phyloP scores from a whole-genome alignment of 2,329 filamentous ascomycete genomes.

The Madurella fahalii region DNA sequence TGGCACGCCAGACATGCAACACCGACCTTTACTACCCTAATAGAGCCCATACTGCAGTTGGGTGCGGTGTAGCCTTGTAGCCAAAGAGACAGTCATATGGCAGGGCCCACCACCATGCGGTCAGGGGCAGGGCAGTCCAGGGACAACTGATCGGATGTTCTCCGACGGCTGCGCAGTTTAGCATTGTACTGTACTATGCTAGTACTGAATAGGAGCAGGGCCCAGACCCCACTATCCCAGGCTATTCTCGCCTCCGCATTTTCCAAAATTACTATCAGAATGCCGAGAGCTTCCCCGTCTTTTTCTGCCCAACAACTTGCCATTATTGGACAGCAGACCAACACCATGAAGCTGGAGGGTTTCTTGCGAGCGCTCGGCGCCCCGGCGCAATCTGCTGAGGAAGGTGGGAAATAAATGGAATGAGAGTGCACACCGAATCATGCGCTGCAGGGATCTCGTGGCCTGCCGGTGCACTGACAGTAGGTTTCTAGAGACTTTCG shows the following conservation, averaged over 20 bases:
- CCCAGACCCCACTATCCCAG: slow-evolving; percentile 1
- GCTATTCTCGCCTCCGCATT: slow-evolving; percentile 8
- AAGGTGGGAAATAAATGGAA: slow-evolving; percentile 21
- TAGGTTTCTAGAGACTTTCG: slow-evolving; percentile 65
- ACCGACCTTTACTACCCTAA: too few species aligned
- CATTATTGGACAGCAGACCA: background rate
- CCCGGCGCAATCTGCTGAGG: slow-evolving; percentile 20
- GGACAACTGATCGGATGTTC: too few species aligned
- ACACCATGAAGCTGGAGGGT: slow-evolving; percentile 16
- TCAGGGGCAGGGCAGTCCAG: too few species aligned
- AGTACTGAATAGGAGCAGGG: background rate
- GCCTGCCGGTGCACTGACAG: slow-evolving; percentile 6
- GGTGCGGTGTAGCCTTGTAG: too few species aligned
- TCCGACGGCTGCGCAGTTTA: too few species aligned
- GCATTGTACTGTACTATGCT: too few species aligned
- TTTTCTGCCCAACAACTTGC: background rate
- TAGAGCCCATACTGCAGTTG: too few species aligned
- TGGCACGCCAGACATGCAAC: too few species aligned
- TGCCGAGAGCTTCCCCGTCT: background rate
- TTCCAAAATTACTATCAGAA: slow-evolving; percentile 4
- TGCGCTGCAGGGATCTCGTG: background rate
- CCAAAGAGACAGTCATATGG: too few species aligned
- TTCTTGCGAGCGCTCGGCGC: slow-evolving; percentile 21
- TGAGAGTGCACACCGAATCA: background rate
- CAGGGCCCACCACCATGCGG: too few species aligned